A percentile compares a stretch with the other conserved stretches of the same genome.
Conservation (phyloP, 495 filamentous ascomycete genomes). For the Talaromyces proteolyticus region DNA sequence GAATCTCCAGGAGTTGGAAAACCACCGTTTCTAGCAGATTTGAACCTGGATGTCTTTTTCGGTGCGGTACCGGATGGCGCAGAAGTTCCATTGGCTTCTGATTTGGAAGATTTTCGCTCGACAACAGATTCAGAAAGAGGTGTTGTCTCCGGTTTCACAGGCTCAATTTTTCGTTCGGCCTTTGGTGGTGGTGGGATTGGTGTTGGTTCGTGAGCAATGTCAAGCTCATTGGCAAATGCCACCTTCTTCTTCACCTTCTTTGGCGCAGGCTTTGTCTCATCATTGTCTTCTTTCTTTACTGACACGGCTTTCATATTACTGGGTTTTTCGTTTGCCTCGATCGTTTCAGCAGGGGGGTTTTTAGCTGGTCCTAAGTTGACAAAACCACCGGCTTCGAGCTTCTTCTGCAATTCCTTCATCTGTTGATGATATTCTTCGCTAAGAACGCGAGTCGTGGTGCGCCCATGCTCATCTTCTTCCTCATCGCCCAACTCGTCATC, state of each 20-base stretch:
- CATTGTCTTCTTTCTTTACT: constrained; percentile 8
- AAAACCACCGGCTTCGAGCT: constrained; percentile 53
- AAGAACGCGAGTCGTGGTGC: constrained; percentile 55
- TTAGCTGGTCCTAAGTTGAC: constrained; percentile 46
- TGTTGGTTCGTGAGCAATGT: constrained; percentile 53
- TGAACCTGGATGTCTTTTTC: constrained; percentile 41
- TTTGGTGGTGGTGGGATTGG: constrained; percentile 7
- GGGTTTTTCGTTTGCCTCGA: constrained; percentile 26
- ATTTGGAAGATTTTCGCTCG: constrained; percentile 25
- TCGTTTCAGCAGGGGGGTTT: constrained; percentile 22
- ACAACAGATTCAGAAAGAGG: constrained; percentile 42
- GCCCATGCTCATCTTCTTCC: constrained; percentile 64
- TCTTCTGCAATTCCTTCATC: constrained; percentile 81
- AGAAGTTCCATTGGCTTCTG: constrained; percentile 13
- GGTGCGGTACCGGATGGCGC: constrained; percentile 11
- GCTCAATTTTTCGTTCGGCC: constrained; percentile 26
- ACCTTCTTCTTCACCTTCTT: constrained; percentile 59
- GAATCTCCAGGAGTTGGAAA: constrained; percentile 6
- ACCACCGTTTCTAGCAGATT: constrained; percentile 21
- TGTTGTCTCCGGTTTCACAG: constrained; percentile 27
- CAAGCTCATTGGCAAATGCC: constrained; percentile 72
- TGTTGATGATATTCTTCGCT: constrained; percentile 65
- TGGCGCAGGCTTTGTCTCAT: constrained; percentile 10
- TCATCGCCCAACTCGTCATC: constrained; percentile 54
- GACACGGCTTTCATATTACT: constrained; percentile 9